Evolutionary conservation across 140 eudicot genomes (phyloP).

Genomic region (Artemisia princeps): DNA sequence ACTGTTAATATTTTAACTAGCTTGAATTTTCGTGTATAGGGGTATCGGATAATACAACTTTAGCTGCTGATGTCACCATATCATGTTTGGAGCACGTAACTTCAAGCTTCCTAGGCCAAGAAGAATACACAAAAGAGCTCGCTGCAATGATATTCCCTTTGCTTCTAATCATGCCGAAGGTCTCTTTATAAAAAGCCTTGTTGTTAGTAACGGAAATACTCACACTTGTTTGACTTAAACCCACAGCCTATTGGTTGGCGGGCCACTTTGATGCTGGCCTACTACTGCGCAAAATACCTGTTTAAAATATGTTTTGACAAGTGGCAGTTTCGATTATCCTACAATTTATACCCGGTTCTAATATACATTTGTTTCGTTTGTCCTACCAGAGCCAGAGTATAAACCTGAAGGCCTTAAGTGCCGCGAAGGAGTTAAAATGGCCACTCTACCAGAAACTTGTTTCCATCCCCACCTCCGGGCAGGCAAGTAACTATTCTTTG

Average conservation of each 20-base stretch:
- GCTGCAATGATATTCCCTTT: slow-evolving; percentile 60
- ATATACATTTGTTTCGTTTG: slow-evolving; percentile 18
- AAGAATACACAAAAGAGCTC: slow-evolving; percentile 38
- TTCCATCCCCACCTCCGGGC: slow-evolving; percentile 33
- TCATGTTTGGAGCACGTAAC: slow-evolving; percentile 55
- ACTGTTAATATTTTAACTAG: slow-evolving; percentile 14
- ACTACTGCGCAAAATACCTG: too few species aligned
- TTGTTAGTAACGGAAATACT: too few species aligned
- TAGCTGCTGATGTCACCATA: slow-evolving; percentile 44
- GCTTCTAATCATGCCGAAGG: slow-evolving; percentile 65
- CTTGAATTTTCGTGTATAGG: slow-evolving; percentile 32
- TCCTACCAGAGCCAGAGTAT: slow-evolving; percentile 46
- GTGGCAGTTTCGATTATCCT: slow-evolving; percentile 3
- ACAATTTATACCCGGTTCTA: neutral
- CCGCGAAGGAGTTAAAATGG: slow-evolving; percentile 61
- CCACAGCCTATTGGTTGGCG: too few species aligned
- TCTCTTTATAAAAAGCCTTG: neutral
- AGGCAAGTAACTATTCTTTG: slow-evolving; percentile 33
- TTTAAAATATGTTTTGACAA: slow-evolving; percentile 10
- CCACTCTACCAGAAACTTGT: slow-evolving; percentile 52
- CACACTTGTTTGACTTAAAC: too few species aligned
- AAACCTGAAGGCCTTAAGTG: slow-evolving; percentile 58
- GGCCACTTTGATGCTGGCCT: too few species aligned
- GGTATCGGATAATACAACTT: slow-evolving; percentile 34
- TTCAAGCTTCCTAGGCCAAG: slow-evolving; percentile 34